These are phyloP conservation scores for Zymoseptoria brevis DNA, from an alignment of 2,329 filamentous ascomycete species.

Conservation along the genomic window DNA sequence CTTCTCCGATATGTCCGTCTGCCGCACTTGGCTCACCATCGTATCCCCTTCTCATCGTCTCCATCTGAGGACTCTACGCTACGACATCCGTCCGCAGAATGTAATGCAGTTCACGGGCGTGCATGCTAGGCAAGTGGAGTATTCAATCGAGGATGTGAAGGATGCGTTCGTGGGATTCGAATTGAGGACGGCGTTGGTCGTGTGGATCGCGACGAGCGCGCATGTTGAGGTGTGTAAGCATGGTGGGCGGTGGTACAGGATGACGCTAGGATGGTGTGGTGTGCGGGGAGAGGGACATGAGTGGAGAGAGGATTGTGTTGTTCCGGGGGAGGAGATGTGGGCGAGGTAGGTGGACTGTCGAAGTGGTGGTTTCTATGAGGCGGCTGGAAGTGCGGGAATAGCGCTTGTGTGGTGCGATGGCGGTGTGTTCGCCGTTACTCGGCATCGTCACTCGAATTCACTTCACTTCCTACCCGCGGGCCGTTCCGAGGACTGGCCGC, in stretches of 20 bases:
- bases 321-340: not conserved
- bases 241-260: not conserved
- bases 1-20: not conserved
- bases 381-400: not conserved
- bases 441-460: too few relatives aligned
- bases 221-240: not conserved
- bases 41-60: not conserved
- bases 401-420: too few relatives aligned
- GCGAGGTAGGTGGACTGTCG: too few relatives aligned
- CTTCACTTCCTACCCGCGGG: too few relatives aligned
- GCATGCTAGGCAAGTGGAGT: not conserved
- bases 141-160: not conserved
- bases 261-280: not conserved
- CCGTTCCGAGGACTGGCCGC: too few relatives aligned
- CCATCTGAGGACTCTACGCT: not conserved
- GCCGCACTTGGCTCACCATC: not conserved
- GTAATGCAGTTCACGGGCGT: not conserved
- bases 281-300: not conserved
- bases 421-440: too few relatives aligned
- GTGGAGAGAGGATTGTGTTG: not conserved
- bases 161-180: not conserved
- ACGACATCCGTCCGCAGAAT: not conserved
- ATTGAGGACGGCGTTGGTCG: not conserved
- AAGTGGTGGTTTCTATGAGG: not conserved
- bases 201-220: not conserved